phyloP scores from a whole-genome alignment of 306 rosid species.

The Myrica gale region DNA sequence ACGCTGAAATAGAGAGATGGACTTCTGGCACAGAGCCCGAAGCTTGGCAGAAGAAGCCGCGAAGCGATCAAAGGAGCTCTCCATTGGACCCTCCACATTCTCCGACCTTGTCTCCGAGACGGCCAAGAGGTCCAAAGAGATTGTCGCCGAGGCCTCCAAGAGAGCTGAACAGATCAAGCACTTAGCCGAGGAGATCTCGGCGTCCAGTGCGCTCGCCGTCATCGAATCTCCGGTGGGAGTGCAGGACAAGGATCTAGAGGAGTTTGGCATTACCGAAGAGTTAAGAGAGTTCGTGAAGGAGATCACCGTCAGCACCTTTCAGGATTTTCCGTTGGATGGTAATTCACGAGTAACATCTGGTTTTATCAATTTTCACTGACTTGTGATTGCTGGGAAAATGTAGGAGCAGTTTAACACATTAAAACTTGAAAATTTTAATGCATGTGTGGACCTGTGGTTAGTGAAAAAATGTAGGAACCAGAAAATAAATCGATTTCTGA shows the following conservation, averaged over 20 bases:
- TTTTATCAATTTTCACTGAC: too few species aligned
- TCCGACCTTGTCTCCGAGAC: conserved; percentile 90
- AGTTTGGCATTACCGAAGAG: conserved; percentile 73
- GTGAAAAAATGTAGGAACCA: too few species aligned
- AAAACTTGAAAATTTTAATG: too few species aligned
- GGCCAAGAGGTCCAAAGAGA: conserved; percentile 79
- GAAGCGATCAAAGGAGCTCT: conserved; percentile 64
- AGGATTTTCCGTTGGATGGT: conserved; percentile 80
- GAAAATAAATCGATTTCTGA: too few species aligned
- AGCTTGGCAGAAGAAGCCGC: conserved; percentile 91
- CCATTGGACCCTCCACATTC: conserved; percentile 46
- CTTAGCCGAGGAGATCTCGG: too few species aligned
- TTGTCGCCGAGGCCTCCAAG: conserved; percentile 94
- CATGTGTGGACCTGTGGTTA: too few species aligned
- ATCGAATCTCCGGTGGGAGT: too few species aligned
- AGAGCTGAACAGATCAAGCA: conserved; percentile 71
- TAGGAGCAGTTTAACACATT: too few species aligned
- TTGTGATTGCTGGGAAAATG: background rate
- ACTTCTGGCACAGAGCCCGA: conserved; percentile 73
- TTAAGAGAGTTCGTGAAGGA: conserved; percentile 80
- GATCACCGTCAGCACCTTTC: conserved; percentile 80
- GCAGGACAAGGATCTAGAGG: too few species aligned
- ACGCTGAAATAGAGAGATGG: too few species aligned
- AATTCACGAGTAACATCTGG: background rate
- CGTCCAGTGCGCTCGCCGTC: too few species aligned